Evolutionary conservation across 805 yeast genomes (phyloP).

Genomic region (Yarrowia divulgata): DNA sequence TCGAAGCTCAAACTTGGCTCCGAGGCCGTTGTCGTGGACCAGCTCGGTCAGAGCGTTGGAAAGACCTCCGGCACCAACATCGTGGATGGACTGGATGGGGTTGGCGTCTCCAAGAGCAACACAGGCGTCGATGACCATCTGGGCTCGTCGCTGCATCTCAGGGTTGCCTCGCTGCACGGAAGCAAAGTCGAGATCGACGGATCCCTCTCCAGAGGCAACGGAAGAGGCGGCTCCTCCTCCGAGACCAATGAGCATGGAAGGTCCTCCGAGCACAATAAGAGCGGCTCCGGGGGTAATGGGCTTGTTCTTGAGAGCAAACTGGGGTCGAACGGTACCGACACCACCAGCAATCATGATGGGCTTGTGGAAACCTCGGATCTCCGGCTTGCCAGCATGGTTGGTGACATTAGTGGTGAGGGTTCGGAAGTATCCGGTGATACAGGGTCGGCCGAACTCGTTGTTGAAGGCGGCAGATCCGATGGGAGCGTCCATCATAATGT

Average conservation of each 20-base stretch:
- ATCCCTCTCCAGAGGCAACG: constrained; percentile 93
- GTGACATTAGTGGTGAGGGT: constrained; percentile 84
- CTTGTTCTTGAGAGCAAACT: constrained; percentile 83
- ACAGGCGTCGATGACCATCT: constrained; percentile 96
- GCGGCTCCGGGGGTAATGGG: constrained; percentile 91
- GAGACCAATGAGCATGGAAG: constrained; percentile 95
- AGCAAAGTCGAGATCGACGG: constrained; percentile 96
- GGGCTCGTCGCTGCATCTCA: constrained; percentile 99
- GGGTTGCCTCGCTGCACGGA: constrained; percentile 99
- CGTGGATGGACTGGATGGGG: constrained; percentile 96
- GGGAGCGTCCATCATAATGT: constrained; percentile 97
- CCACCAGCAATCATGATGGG: constrained; percentile 99
- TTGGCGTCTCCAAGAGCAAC: constrained; percentile 73
- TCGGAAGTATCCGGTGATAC: constrained; percentile 94
- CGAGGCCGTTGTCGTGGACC: constrained; percentile 95
- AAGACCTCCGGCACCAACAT: constrained; percentile 99
- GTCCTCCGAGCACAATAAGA: constrained; percentile 95
- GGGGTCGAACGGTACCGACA: constrained; percentile 95
- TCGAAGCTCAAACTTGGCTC: constrained; percentile 91
- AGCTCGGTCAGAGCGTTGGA: constrained; percentile 97
- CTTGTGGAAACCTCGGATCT: constrained; percentile 95
- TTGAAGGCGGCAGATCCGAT: constrained; percentile 97
- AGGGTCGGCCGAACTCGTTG: constrained; percentile 98
- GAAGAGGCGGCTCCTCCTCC: constrained; percentile 99
- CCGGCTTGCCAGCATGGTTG: constrained; percentile 66